A percentile compares a stretch with the other conserved stretches of the same genome.
Conservation (phyloP, 441 rosid species). For the Macaranga tanarius region DNA sequence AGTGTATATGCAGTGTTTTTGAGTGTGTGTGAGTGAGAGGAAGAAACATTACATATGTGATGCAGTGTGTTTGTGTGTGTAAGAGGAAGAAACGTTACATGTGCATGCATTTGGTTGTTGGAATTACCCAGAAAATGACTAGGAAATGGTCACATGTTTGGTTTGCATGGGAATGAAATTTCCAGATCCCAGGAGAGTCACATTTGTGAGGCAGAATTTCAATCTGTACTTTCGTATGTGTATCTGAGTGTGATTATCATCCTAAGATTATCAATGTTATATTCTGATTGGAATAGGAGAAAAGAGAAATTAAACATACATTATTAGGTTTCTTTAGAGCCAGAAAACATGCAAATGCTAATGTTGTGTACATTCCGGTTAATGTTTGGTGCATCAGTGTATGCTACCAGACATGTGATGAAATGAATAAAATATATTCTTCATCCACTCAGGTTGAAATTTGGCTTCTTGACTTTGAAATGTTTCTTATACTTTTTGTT, state of each 20-base stretch:
- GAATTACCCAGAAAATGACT: background rate
- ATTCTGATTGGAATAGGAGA: background rate
- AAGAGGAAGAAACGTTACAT: background rate
- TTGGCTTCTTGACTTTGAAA: background rate
- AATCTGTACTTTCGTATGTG: background rate
- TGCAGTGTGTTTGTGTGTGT: background rate
- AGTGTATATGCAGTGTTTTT: background rate
- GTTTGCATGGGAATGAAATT: background rate
- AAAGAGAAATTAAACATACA: background rate
- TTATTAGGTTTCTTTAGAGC: background rate
- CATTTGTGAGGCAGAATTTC: background rate
- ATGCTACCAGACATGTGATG: background rate
- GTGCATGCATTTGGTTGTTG: background rate
- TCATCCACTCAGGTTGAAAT: background rate
- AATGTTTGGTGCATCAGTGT: background rate
- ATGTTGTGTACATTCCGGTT: background rate
- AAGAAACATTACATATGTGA: too few relatives aligned
- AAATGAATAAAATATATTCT: background rate
- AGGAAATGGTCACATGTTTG: background rate
- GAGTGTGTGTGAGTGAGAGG: background rate
- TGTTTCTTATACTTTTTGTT: slow-evolving; percentile 8
- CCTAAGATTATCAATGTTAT: background rate
- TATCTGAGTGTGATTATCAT: background rate
- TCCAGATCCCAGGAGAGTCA: background rate
- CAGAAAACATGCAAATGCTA: background rate